phyloP scores from a whole-genome alignment of 805 yeast genomes.

The Komagataella pseudopastoris region DNA sequence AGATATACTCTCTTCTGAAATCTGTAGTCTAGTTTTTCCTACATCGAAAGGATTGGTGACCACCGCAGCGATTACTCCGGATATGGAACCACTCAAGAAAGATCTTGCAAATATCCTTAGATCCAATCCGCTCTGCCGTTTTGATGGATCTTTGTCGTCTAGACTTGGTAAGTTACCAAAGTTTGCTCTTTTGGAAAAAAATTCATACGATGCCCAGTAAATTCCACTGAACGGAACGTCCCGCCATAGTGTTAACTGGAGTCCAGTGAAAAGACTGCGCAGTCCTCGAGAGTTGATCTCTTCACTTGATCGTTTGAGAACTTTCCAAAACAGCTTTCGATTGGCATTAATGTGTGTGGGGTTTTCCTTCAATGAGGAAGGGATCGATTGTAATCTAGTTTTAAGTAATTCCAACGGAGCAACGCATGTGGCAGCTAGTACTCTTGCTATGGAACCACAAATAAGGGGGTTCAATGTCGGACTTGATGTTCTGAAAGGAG shows the following conservation, averaged over 20 bases:
- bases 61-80: conserved; percentile 80
- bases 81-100: conserved; percentile 69
- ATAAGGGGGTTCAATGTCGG: conserved; percentile 52
- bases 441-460: conserved; percentile 79
- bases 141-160: conserved; percentile 14
- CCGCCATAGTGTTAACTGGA: conserved; percentile 84
- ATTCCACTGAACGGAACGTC: conserved; percentile 96
- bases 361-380: conserved; percentile 12
- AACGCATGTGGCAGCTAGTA: conserved; percentile 69
- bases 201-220: conserved; percentile 86
- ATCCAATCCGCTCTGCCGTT: conserved; percentile 8
- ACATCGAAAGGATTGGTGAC: conserved; percentile 94
- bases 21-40: conserved; percentile 86
- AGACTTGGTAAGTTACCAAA: conserved; percentile 8
- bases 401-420: conserved; percentile 82
- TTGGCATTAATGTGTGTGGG: conserved; percentile 14
- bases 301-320: conserved; percentile 13
- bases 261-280: conserved; percentile 64
- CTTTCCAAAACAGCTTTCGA: conserved; percentile 27
- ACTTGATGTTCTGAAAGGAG: conserved; percentile 30
- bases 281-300: conserved; percentile 47
- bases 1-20: conserved; percentile 25
- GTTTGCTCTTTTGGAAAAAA: conserved; percentile 13
- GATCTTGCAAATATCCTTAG: conserved; percentile 38
- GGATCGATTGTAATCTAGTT: conserved; percentile 85